Percentiles rank a stretch among this genome's conserved stretches.
phyloP scores from a whole-genome alignment of 208 protist species.

The Trypanosoma conorhini region DNA sequence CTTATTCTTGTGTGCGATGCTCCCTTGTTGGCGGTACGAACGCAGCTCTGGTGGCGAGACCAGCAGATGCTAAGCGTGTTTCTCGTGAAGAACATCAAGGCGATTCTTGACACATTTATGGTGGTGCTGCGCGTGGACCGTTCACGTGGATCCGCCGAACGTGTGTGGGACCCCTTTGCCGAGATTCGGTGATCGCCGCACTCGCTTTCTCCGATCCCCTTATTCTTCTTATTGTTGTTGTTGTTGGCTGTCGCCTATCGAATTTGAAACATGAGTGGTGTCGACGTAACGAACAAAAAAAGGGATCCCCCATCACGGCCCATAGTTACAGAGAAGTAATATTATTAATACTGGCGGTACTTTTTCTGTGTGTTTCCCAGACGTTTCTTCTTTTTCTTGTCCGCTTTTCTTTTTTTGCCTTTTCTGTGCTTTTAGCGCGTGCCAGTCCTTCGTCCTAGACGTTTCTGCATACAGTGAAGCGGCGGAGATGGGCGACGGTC shows the following conservation, averaged over 20 bases:
- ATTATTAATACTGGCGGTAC: neutral
- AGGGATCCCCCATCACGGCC: no score
- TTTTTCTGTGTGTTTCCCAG: neutral
- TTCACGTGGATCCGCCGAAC: conserved; percentile 1
- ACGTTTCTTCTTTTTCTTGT: neutral
- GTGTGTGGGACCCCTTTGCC: conserved; percentile 2
- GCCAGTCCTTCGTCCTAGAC: neutral
- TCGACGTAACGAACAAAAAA: neutral
- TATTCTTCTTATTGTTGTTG: conserved; percentile 6
- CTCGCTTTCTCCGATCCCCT: no score
- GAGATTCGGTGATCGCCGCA: neutral
- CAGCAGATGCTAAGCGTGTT: conserved; percentile 29
- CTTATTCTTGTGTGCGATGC: conserved; percentile 30
- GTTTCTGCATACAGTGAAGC: neutral
- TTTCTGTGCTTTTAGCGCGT: no score
- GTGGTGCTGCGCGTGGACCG: conserved; percentile 17
- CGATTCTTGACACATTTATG: conserved; percentile 28
- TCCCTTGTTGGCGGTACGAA: conserved; percentile 25
- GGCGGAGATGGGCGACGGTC: conserved; percentile 3
- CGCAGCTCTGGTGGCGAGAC: conserved; percentile 24
- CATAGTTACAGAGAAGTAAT: no score
- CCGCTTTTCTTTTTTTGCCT: neutral
- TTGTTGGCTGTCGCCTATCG: conserved; percentile 6
- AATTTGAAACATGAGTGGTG: neutral
- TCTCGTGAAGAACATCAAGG: conserved; percentile 29